phyloP scores from a whole-genome alignment of 805 yeast genomes.

The Ogataea allantospora region DNA sequence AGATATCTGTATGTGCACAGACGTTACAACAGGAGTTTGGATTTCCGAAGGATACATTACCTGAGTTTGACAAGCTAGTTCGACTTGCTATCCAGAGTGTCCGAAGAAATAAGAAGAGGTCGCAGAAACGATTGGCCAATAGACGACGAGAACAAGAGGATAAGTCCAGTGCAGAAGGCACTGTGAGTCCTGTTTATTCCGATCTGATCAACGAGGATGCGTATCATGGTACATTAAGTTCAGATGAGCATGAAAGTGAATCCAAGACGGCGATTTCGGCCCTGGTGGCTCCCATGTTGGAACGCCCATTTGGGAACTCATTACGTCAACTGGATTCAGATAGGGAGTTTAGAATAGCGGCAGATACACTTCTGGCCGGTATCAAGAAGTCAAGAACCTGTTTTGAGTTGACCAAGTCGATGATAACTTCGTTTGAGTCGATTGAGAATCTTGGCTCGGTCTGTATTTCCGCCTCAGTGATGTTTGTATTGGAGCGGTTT shows the following conservation, averaged over 20 bases:
- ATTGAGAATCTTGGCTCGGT: slow-evolving; percentile 57
- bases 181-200: slow-evolving; percentile 19
- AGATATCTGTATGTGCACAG: slow-evolving; percentile 75
- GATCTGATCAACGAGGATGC: slow-evolving; percentile 22
- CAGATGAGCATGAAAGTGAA: slow-evolving; percentile 21
- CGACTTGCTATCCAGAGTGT: slow-evolving; percentile 94
- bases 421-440: slow-evolving; percentile 37
- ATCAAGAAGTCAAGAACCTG: slow-evolving; percentile 67
- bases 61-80: slow-evolving; percentile 86
- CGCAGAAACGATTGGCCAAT: slow-evolving; percentile 39
- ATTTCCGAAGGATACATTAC: slow-evolving; percentile 53
- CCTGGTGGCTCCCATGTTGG: slow-evolving; percentile 41
- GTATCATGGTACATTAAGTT: background rate
- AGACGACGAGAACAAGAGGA: slow-evolving; percentile 15
- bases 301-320: slow-evolving; percentile 23
- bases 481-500: slow-evolving; percentile 63
- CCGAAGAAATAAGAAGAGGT: slow-evolving; percentile 78
- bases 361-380: slow-evolving; percentile 36
- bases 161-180: slow-evolving; percentile 30
- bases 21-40: slow-evolving; percentile 75
- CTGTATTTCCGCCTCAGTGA: slow-evolving; percentile 52
- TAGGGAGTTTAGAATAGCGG: slow-evolving; percentile 28
- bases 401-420: slow-evolving; percentile 39
- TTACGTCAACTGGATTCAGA: slow-evolving; percentile 25
- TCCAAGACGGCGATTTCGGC: slow-evolving; percentile 49